phyloP scores from a whole-genome alignment of 768 basidiomycete genomes.

The Russula sp. region DNA sequence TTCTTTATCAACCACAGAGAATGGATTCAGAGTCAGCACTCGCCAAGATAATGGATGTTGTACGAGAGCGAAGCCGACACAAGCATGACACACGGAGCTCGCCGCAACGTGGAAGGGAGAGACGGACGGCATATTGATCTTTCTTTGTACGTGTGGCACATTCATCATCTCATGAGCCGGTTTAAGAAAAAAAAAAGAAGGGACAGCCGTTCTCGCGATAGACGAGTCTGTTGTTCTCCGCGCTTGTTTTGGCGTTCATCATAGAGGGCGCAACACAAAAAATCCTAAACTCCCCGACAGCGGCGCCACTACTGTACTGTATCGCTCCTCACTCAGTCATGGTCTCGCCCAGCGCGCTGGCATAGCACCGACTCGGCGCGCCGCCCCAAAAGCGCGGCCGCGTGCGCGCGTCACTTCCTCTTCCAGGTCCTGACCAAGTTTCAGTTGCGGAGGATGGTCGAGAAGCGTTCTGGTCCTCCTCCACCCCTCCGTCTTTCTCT shows the following conservation, averaged over 20 bases:
- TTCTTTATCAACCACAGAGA: background rate
- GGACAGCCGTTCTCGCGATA: background rate
- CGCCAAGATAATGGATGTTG: conserved; percentile 9
- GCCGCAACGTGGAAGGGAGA: conserved; percentile 15
- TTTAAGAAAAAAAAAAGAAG: too few species aligned
- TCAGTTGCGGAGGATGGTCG: conserved; percentile 4
- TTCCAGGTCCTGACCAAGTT: conserved; percentile 6
- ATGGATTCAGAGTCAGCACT: background rate
- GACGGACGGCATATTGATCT: conserved; percentile 19
- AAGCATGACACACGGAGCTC: conserved; percentile 11
- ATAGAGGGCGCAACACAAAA: conserved; percentile 19
- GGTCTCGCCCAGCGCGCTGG: background rate
- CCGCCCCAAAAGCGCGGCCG: conserved; percentile 7
- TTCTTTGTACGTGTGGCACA: conserved; percentile 12
- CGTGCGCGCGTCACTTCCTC: conserved; percentile 6
- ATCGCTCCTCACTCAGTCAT: conserved; percentile 3
- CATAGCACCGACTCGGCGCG: background rate
- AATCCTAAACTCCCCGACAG: conserved; percentile 14
- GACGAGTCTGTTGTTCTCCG: conserved; percentile 20
- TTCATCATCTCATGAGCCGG: too few species aligned
- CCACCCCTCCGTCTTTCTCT: conserved; percentile 8
- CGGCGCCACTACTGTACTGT: background rate
- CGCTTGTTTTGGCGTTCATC: conserved; percentile 19
- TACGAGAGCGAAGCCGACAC: conserved; percentile 12
- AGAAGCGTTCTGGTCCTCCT: conserved; percentile 6